These are phyloP conservation scores for Nitzschia sp. DNA, from an alignment of 108 stramenopile species.

Conservation along the genomic window DNA sequence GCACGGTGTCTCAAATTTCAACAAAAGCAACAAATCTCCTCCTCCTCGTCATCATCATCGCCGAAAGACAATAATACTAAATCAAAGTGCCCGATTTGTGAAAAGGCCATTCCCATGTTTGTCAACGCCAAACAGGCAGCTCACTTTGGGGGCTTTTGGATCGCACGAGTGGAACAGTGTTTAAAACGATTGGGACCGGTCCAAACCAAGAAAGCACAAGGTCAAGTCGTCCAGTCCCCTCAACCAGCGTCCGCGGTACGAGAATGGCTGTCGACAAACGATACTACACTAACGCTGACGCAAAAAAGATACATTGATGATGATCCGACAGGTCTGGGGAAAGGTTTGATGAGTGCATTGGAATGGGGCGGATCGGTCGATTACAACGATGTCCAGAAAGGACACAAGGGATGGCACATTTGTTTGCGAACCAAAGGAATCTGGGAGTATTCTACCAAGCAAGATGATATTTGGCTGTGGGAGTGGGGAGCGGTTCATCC, in stretches of 20 bases:
- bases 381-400: slow-evolving; percentile 27
- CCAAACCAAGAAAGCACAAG: neutral
- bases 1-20: slow-evolving; percentile 32
- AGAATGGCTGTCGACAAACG: neutral
- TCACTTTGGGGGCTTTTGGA: slow-evolving; percentile 35
- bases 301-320: slow-evolving; percentile 37
- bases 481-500: slow-evolving; percentile 32
- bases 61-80: neutral
- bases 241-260: slow-evolving; percentile 18
- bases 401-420: slow-evolving; percentile 18
- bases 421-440: slow-evolving; percentile 23
- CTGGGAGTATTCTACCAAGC: slow-evolving; percentile 29
- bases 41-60: neutral
- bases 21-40: neutral
- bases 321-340: slow-evolving; percentile 33
- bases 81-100: slow-evolving; percentile 23
- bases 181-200: slow-evolving; percentile 11
- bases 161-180: slow-evolving; percentile 23
- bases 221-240: neutral
- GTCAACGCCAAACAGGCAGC: slow-evolving; percentile 32
- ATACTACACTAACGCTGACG: slow-evolving; percentile 17
- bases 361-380: slow-evolving; percentile 35
- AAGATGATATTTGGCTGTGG: slow-evolving; percentile 38
- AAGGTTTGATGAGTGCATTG: slow-evolving; percentile 20
- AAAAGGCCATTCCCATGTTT: slow-evolving; percentile 28